A percentile compares a stretch with the other conserved stretches of the same genome.
Evolutionary conservation across 2,329 filamentous ascomycete genomes (phyloP).

Genomic region (Fusarium sp.): DNA sequence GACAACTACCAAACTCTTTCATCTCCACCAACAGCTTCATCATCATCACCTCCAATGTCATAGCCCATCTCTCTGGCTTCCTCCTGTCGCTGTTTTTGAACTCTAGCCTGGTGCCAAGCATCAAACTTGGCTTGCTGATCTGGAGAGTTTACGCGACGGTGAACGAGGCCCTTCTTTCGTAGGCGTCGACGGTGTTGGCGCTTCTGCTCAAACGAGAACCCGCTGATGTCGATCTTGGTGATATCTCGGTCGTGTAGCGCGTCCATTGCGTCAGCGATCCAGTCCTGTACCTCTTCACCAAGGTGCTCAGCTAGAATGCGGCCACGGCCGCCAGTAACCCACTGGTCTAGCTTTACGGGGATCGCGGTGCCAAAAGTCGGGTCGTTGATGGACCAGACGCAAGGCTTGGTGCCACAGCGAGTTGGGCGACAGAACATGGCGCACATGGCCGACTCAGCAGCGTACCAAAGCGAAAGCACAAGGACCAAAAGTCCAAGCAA

Average conservation of each 20-base stretch:
- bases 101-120: slow-evolving; percentile 54
- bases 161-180: slow-evolving; percentile 54
- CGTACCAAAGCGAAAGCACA: slow-evolving; percentile 60
- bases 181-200: slow-evolving; percentile 60
- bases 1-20: slow-evolving; percentile 39
- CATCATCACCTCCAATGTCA: slow-evolving; percentile 46
- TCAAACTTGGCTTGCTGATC: slow-evolving; percentile 56
- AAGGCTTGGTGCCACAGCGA: slow-evolving; percentile 57
- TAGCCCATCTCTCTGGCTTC: slow-evolving; percentile 54
- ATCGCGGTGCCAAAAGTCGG: slow-evolving; percentile 67
- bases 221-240: slow-evolving; percentile 52
- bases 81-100: slow-evolving; percentile 52
- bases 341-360: slow-evolving; percentile 69
- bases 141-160: slow-evolving; percentile 48
- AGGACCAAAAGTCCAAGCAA: slow-evolving; percentile 57
- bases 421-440: slow-evolving; percentile 61
- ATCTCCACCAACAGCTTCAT: slow-evolving; percentile 44
- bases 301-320: slow-evolving; percentile 50
- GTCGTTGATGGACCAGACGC: slow-evolving; percentile 65
- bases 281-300: slow-evolving; percentile 56
- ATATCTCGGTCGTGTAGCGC: slow-evolving; percentile 55
- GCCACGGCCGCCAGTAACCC: slow-evolving; percentile 62
- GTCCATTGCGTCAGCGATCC: slow-evolving; percentile 58
- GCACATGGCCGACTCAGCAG: slow-evolving; percentile 63
- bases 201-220: slow-evolving; percentile 57